phyloP scores from a whole-genome alignment of 1,284 basidiomycete genomes.

The Malassezia yamatoensis region DNA sequence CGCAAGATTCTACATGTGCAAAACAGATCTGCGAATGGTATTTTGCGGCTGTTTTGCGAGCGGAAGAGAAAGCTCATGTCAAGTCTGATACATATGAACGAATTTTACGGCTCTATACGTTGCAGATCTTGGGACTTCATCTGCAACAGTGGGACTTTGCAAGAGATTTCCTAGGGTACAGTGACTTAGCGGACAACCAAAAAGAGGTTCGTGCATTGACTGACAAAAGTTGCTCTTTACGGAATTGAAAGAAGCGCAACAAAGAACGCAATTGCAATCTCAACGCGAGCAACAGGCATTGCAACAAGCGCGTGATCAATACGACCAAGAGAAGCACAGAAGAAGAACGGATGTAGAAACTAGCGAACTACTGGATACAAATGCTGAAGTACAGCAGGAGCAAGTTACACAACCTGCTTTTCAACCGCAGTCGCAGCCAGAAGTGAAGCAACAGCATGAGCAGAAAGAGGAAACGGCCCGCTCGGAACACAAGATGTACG shows the following conservation, averaged over 20 bases:
- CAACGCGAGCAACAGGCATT: conserved; percentile 22
- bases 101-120: conserved; percentile 27
- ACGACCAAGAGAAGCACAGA: conserved; percentile 24
- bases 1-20: conserved; percentile 6
- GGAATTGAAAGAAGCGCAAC: conserved; percentile 23
- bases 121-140: conserved; percentile 28
- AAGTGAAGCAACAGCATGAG: no score
- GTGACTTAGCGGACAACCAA: conserved; percentile 22
- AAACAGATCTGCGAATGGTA: conserved; percentile 32
- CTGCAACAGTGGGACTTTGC: conserved; percentile 37
- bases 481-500: not conserved
- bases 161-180: conserved; percentile 28
- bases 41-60: conserved; percentile 23
- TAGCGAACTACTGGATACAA: no score
- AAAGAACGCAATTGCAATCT: conserved; percentile 12
- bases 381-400: no score
- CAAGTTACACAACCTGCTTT: no score
- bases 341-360: not conserved
- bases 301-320: conserved; percentile 18
- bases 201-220: conserved; percentile 13
- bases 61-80: conserved; percentile 18
- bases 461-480: not conserved
- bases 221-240: conserved; percentile 10
- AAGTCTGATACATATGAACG: conserved; percentile 21
- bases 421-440: no score